Evolutionary conservation across 2,329 filamentous ascomycete genomes (phyloP).

Genomic region (Botrytis pseudocinerea): DNA sequence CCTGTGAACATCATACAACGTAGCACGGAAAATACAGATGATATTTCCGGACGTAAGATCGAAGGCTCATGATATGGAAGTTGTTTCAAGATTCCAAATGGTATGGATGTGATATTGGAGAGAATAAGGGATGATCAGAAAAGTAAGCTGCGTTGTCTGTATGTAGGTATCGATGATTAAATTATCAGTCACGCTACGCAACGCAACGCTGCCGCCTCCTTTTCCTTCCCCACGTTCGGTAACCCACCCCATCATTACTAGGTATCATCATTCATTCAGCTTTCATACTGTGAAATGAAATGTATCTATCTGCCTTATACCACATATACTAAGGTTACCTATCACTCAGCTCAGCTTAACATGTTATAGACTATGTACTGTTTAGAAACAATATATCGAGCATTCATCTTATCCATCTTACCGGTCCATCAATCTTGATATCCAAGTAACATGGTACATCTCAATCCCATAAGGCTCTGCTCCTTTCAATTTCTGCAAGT

Average conservation of each 20-base stretch:
- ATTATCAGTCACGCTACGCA: background rate
- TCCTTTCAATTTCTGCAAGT: too few relatives aligned
- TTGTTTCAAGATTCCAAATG: background rate
- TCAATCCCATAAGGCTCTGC: too few relatives aligned
- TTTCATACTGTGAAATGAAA: background rate
- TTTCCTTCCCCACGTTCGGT: conserved; percentile 8
- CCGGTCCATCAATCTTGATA: background rate
- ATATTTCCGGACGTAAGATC: background rate
- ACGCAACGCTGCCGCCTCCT: background rate
- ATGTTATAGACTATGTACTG: background rate
- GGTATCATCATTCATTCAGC: background rate
- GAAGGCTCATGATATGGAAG: background rate
- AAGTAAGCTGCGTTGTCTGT: background rate
- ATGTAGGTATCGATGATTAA: background rate
- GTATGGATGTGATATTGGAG: background rate
- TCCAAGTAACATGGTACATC: too few relatives aligned
- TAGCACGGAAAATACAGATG: background rate
- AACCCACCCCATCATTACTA: background rate
- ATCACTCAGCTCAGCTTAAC: background rate
- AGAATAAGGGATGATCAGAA: background rate
- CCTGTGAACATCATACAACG: background rate
- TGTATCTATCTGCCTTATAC: background rate
- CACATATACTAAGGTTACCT: background rate
- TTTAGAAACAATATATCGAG: background rate
- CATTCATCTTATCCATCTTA: background rate